Evolutionary conservation across 345 rosid species (phyloP).

Genomic region (Gossypium rotundifolium): DNA sequence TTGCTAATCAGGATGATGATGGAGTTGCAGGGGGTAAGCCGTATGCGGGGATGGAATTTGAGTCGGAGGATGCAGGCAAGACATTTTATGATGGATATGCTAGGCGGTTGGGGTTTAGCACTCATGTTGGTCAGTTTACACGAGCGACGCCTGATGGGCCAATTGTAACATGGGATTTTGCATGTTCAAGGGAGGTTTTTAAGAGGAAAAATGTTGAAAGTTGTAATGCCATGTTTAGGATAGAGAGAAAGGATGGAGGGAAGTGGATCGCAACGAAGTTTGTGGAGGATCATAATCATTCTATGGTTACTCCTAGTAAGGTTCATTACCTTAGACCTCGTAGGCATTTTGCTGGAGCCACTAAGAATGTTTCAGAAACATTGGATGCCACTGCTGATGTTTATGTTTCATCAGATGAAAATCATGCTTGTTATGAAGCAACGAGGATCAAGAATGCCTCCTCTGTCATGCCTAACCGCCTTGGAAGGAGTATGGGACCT

Average conservation of each 20-base stretch:
- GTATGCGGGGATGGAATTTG: conserved; percentile 49
- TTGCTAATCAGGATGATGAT: conserved; percentile 16
- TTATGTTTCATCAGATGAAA: conserved; percentile 33
- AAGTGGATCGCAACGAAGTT: conserved; percentile 54
- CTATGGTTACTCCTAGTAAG: conserved; percentile 33
- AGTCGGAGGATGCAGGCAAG: conserved; percentile 51
- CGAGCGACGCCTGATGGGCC: conserved; percentile 58
- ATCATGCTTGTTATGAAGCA: conserved; percentile 28
- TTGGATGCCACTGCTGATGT: conserved; percentile 31
- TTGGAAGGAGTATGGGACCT: conserved; percentile 25
- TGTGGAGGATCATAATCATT: conserved; percentile 59
- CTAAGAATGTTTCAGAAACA: conserved; percentile 31
- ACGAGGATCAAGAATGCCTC: conserved; percentile 25
- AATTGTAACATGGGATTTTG: conserved; percentile 53
- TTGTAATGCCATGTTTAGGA: conserved; percentile 58
- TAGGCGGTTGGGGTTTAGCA: conserved; percentile 39
- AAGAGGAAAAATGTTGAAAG: conserved; percentile 50
- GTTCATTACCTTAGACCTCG: conserved; percentile 52
- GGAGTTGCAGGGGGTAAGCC: conserved; percentile 25
- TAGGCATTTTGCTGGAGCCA: conserved; percentile 49
- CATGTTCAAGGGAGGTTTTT: conserved; percentile 46
- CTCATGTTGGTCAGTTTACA: conserved; percentile 47
- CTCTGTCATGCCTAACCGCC: conserved; percentile 27
- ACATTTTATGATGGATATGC: conserved; percentile 46
- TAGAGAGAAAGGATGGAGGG: conserved; percentile 41